phyloP scores from a whole-genome alignment of 805 yeast genomes.

The Huiozyma sinensis region DNA sequence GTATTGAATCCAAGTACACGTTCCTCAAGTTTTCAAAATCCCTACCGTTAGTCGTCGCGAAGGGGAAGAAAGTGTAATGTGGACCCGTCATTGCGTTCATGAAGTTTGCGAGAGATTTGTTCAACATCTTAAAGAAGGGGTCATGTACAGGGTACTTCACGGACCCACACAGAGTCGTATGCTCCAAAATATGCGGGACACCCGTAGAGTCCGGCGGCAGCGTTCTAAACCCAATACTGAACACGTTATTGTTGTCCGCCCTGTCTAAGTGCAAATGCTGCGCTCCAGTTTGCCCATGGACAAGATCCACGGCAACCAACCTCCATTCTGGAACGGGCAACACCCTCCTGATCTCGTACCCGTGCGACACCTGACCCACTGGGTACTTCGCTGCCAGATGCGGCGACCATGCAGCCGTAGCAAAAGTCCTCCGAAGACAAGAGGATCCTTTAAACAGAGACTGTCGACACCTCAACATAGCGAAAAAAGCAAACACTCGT shows the following conservation, averaged over 20 bases:
- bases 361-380: conserved; percentile 50
- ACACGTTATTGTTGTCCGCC: conserved; percentile 80
- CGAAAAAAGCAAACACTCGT: too few relatives aligned
- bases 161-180: conserved; percentile 93
- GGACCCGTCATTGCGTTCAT: conserved; percentile 99
- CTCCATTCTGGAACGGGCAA: conserved; percentile 72
- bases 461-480: too few relatives aligned
- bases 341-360: conserved; percentile 55
- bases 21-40: conserved; percentile 78
- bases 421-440: too few relatives aligned
- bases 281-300: conserved; percentile 61
- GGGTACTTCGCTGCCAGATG: conserved; percentile 37
- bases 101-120: conserved; percentile 85
- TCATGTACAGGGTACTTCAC: conserved; percentile 86
- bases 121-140: conserved; percentile 95
- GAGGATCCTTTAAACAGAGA: too few relatives aligned
- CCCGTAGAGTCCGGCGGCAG: conserved; percentile 94
- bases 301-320: conserved; percentile 62
- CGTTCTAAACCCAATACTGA: conserved; percentile 82
- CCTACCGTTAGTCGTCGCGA: conserved; percentile 79
- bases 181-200: conserved; percentile 92
- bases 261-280: conserved; percentile 78
- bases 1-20: conserved; percentile 80
- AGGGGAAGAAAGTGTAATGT: conserved; percentile 92
- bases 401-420: too few relatives aligned